A percentile compares a stretch with the other conserved stretches of the same genome.
Conservation (phyloP, 768 basidiomycete genomes). For the Kwoniella europaea region DNA sequence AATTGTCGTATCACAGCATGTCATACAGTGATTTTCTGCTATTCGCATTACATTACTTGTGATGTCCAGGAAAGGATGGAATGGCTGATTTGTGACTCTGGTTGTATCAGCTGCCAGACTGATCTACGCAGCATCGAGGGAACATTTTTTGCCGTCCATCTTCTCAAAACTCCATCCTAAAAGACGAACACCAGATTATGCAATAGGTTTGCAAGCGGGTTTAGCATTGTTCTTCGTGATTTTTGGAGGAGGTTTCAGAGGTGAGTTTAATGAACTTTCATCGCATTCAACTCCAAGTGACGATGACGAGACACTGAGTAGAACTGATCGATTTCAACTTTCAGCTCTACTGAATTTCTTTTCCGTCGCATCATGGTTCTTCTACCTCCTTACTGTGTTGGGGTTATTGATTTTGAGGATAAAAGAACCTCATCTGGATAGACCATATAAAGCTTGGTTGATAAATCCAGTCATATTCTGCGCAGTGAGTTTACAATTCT, state of each 20-base stretch:
- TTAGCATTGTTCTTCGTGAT: slow-evolving; percentile 78
- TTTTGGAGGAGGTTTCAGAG: slow-evolving; percentile 85
- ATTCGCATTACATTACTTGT: too few species aligned
- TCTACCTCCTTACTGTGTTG: slow-evolving; percentile 62
- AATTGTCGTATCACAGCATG: not conserved
- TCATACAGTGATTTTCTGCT: too few species aligned
- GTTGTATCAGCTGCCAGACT: slow-evolving; percentile 63
- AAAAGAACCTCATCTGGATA: slow-evolving; percentile 85
- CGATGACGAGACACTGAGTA: too few species aligned
- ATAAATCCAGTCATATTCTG: slow-evolving; percentile 88
- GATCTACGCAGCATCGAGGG: slow-evolving; percentile 85
- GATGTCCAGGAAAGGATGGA: not conserved
- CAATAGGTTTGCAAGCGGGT: slow-evolving; percentile 75
- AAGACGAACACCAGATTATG: slow-evolving; percentile 85
- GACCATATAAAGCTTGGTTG: slow-evolving; percentile 92
- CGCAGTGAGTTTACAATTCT: slow-evolving; percentile 63
- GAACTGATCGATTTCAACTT: not conserved
- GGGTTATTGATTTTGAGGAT: slow-evolving; percentile 85
- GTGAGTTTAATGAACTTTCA: slow-evolving; percentile 20
- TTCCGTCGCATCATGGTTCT: slow-evolving; percentile 56
- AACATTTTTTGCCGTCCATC: slow-evolving; percentile 80
- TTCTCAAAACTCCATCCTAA: slow-evolving; percentile 78
- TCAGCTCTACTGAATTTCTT: slow-evolving; percentile 78
- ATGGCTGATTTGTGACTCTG: not conserved
- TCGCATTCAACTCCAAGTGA: too few species aligned